Conservation (phyloP, 345 rosid species). For the Eucalyptus erythrocorys region DNA sequence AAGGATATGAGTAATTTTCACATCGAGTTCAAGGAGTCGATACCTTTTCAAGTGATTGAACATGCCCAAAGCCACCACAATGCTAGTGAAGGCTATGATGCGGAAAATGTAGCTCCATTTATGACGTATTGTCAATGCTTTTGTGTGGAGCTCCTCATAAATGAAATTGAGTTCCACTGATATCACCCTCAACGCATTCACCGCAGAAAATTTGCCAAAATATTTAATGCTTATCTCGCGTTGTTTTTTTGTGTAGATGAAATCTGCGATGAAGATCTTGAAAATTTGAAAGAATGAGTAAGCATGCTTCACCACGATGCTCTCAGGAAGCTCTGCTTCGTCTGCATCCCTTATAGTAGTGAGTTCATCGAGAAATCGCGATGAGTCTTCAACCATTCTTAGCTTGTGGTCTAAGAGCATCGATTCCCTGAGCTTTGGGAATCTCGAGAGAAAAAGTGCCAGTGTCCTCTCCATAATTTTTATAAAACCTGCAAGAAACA, state of each 20-base stretch:
- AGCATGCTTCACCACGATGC: background rate
- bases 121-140: background rate
- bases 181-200: no score
- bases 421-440: background rate
- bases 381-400: fast-evolving
- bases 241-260: background rate
- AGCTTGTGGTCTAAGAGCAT: fast-evolving
- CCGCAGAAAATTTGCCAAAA: no score
- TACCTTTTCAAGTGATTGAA: background rate
- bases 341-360: background rate
- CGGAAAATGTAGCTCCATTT: background rate
- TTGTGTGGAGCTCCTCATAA: background rate
- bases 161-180: no score
- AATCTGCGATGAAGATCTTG: background rate
- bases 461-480: background rate
- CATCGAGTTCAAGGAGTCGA: fast-evolving
- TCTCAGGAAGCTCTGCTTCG: background rate
- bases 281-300: background rate
- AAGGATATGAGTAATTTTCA: background rate
- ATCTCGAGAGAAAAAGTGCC: background rate
- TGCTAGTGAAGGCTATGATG: background rate
- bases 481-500: background rate
- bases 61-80: background rate
- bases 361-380: background rate
- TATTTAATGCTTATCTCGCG: background rate